Conservation (phyloP, 257 asterid species). For the Marsdenia floribunda region DNA sequence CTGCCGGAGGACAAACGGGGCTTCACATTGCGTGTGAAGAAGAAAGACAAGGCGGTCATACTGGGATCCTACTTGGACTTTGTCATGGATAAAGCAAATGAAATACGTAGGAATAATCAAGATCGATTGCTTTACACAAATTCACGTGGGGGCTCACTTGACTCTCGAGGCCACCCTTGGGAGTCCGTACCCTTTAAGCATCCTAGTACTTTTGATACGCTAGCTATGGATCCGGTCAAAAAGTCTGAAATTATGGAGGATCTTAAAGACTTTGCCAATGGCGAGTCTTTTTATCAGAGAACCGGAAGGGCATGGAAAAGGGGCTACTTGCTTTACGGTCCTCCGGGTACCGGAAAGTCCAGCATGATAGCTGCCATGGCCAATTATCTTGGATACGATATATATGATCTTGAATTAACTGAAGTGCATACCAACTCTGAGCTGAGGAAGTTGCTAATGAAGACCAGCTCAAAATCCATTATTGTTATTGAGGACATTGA, state of each 20-base stretch:
- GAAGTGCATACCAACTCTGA: conserved; percentile 41
- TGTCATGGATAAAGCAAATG: conserved; percentile 37
- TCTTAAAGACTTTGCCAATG: conserved; percentile 36
- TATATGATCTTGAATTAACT: conserved; percentile 44
- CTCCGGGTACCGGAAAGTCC: conserved; percentile 48
- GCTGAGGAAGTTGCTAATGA: conserved; percentile 39
- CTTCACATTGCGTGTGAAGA: conserved; percentile 35
- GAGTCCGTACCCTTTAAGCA: conserved; percentile 51
- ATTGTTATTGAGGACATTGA: conserved; percentile 49
- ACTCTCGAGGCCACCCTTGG: conserved; percentile 47
- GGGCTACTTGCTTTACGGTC: conserved; percentile 39
- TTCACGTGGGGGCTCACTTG: conserved; percentile 43
- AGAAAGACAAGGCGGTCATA: conserved; percentile 30
- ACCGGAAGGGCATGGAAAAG: conserved; percentile 52
- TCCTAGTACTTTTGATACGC: conserved; percentile 41
- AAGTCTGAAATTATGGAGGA: conserved; percentile 42
- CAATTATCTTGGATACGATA: conserved; percentile 41
- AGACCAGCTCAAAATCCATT: conserved; percentile 37
- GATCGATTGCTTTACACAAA: conserved; percentile 41
- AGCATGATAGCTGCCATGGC: conserved; percentile 60
- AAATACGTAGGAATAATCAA: conserved; percentile 35
- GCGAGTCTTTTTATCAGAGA: conserved; percentile 36
- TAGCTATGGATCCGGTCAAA: conserved; percentile 39
- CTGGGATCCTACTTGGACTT: conserved; percentile 34
- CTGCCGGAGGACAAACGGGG: conserved; percentile 46